Base-by-base conservation (phyloP, 768 basidiomycete species). In the Agaricus blazei region DNA sequence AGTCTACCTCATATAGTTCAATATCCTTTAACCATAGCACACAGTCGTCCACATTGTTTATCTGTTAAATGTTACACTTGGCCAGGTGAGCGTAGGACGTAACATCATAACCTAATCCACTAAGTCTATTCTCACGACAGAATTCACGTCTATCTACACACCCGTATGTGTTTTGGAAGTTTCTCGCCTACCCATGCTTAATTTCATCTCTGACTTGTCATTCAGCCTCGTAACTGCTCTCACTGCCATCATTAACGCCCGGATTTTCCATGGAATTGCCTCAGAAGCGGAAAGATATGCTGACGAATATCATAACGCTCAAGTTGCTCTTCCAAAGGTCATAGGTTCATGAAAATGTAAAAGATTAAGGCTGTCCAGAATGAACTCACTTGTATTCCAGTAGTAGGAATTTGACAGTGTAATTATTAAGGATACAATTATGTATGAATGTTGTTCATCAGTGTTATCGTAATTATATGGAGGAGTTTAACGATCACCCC, bases 181-280 rank as follows among this genome's bases (percentile, higher is more conserved):
- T 26, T 3, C 12, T 24, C 24, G 37, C 2, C n/a, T 26, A 15
- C 12, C 27, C 12, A 40, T 11, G 24, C 38, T 26, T 14, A 24
- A 11, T 2, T 19, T 11, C 14, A 19, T 19, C 19, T 19, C 19
- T 19, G 19, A 19, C 19, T 19, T 19, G 19, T 19, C 19, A 19
- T 24, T 11, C 27, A 51, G 49, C 3, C 24, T 51, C 3, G 19
- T 40, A 15, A 27, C 15, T 11, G 49, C 36, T 5, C 37, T 40
- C 3, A 26, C 23, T 40, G 36, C 24, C 14, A 38, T 51, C 14
- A 40, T 51, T 24, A 51, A 51, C 15, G 4, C 49, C 27, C 49
- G 49, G 23, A 51, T 51, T 24, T 51, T 51, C 26, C 49, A 51
- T 40, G 15, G 49, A 26, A 38, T 51, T 26, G 49, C 23, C 27